Percentiles rank a stretch among this genome's conserved stretches.
phyloP scores from a whole-genome alignment of 768 basidiomycete genomes.

The Auricularia auricula-judae region DNA sequence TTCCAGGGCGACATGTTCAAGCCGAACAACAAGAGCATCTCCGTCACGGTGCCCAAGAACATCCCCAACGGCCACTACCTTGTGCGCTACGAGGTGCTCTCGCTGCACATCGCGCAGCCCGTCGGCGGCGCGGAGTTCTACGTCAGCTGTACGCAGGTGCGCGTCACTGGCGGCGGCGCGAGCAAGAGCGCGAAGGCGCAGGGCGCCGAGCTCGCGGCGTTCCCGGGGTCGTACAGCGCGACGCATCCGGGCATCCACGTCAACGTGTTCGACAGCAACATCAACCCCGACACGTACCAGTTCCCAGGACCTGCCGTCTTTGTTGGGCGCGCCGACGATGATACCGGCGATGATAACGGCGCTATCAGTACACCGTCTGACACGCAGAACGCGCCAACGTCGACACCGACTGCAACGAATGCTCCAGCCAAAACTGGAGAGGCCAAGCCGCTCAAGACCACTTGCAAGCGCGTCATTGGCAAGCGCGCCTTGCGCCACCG shows the following conservation, averaged over 20 bases:
- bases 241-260: neutral
- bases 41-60: constrained; percentile 23
- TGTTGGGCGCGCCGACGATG: neutral
- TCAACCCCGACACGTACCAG: neutral
- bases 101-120: neutral
- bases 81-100: neutral
- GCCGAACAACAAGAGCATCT: constrained; percentile 26
- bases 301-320: neutral
- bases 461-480: too few relatives aligned
- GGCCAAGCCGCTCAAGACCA: too few relatives aligned
- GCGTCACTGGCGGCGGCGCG: neutral
- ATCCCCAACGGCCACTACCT: constrained; percentile 57
- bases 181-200: neutral
- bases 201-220: neutral
- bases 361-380: too few relatives aligned
- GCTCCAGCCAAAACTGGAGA: too few relatives aligned
- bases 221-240: neutral
- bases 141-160: neutral
- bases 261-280: neutral
- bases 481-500: too few relatives aligned
- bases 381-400: too few relatives aligned
- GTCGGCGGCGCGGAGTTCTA: neutral
- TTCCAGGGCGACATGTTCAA: constrained; percentile 33
- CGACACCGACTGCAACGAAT: too few relatives aligned
- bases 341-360: neutral